Conservation (phyloP, 352 stramenopile species). For the Globisporangium alternatum region DNA sequence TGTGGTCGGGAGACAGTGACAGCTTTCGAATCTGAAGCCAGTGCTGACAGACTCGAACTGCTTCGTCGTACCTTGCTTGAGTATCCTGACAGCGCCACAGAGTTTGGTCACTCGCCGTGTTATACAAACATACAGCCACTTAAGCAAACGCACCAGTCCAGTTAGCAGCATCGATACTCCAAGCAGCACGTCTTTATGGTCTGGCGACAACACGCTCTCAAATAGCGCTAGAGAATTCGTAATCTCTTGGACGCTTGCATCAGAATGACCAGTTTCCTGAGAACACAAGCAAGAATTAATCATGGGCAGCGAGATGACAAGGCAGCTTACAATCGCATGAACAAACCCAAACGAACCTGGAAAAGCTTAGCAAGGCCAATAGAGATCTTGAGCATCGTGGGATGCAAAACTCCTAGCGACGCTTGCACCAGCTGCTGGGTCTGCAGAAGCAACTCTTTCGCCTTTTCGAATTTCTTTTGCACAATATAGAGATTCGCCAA, state of each 20-base stretch:
- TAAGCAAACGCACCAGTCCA: conserved; percentile 31
- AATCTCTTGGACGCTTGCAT: conserved; percentile 21
- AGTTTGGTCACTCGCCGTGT: neutral
- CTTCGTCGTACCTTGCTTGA: conserved; percentile 25
- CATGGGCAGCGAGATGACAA: neutral
- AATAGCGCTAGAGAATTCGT: conserved; percentile 32
- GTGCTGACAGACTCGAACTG: conserved; percentile 24
- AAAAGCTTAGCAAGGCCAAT: conserved; percentile 34
- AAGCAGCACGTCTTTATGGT: conserved; percentile 44
- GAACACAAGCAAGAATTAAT: neutral
- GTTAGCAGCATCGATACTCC: conserved; percentile 37
- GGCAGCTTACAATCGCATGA: neutral
- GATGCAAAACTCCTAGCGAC: conserved; percentile 42
- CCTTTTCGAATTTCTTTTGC: conserved; percentile 57
- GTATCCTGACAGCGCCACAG: conserved; percentile 12
- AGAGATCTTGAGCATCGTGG: conserved; percentile 57
- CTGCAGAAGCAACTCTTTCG: conserved; percentile 30
- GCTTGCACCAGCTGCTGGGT: conserved; percentile 28
- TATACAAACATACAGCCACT: too few relatives aligned
- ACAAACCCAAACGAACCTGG: conserved; percentile 18
- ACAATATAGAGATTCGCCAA: conserved; percentile 53
- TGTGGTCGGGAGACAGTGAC: conserved; percentile 13
- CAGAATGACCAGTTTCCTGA: conserved; percentile 30
- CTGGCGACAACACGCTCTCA: conserved; percentile 29
- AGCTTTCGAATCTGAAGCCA: conserved; percentile 17